A percentile compares a stretch with the other conserved stretches of the same genome.
Evolutionary conservation across 1,284 basidiomycete species (phyloP).

Genomic region (Naganishia sp.): DNA sequence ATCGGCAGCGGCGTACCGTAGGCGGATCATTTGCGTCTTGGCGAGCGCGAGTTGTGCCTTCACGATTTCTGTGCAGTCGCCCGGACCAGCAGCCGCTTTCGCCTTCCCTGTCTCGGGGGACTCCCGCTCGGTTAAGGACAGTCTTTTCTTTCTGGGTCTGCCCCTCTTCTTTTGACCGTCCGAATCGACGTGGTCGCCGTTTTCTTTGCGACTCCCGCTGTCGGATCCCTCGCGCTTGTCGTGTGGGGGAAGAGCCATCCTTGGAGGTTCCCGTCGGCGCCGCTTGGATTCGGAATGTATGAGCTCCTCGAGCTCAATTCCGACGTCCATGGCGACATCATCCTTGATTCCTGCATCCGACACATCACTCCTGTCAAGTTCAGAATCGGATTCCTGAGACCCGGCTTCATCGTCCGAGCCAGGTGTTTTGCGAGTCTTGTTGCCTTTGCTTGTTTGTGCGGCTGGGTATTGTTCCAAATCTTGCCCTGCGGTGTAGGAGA

Average conservation of each 20-base stretch:
- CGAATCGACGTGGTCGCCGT: background rate
- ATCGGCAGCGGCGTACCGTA: conserved; percentile 20
- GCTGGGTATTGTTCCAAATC: conserved; percentile 4
- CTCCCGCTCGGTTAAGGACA: background rate
- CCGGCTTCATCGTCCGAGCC: conserved; percentile 1
- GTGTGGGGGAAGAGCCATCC: background rate
- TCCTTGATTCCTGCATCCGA: conserved; percentile 9
- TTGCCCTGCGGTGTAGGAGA: background rate
- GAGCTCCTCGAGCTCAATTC: conserved; percentile 1
- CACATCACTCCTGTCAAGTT: conserved; percentile 2
- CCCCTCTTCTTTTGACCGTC: background rate
- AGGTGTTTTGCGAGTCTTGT: too few relatives aligned
- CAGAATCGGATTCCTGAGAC: conserved; percentile 19
- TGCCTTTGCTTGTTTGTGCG: background rate
- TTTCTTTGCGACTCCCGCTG: background rate
- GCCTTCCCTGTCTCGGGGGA: background rate
- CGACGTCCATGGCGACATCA: background rate
- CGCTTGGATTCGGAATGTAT: background rate
- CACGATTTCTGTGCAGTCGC: too few relatives aligned
- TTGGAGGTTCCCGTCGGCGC: background rate
- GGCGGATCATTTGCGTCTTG: conserved; percentile 8
- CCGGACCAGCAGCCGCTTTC: too few relatives aligned
- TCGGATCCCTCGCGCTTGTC: background rate
- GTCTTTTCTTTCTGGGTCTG: conserved; percentile 7
- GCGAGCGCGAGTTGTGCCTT: conserved; percentile 1